Percentiles rank a stretch among this genome's conserved stretches.
These are phyloP conservation scores for Ceratocystis destructans DNA, from an alignment of 2,329 filamentous ascomycete species.

Conservation along the genomic window DNA sequence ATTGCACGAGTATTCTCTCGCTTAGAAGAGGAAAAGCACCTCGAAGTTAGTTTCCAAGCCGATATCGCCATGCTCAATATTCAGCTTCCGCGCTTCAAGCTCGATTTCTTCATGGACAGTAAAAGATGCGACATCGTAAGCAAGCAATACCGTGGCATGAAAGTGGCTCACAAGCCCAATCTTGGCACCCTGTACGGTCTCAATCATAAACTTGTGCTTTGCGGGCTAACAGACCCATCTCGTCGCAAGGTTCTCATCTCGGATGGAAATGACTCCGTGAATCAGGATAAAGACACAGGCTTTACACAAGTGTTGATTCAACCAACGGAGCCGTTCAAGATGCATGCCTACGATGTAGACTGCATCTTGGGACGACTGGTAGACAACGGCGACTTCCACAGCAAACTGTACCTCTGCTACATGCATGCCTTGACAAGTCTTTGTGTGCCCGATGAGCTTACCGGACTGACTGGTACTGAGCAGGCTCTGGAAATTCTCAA, in stretches of 20 bases:
- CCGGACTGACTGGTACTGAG: constrained; percentile 39
- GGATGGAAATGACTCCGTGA: neutral
- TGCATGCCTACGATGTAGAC: constrained; percentile 38
- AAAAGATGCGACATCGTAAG: constrained; percentile 28
- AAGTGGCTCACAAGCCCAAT: constrained; percentile 33
- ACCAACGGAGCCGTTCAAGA: constrained; percentile 6
- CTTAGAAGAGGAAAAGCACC: neutral
- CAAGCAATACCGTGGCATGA: constrained; percentile 37
- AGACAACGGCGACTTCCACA: constrained; percentile 37
- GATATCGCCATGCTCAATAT: constrained; percentile 26
- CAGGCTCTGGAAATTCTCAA: constrained; percentile 35
- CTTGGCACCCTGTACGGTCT: constrained; percentile 38
- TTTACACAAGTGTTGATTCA: neutral
- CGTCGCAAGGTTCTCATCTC: constrained; percentile 28
- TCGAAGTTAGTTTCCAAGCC: neutral
- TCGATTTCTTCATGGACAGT: constrained; percentile 33
- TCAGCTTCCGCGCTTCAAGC: constrained; percentile 33
- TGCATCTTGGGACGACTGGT: constrained; percentile 34
- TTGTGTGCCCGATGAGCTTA: constrained; percentile 37
- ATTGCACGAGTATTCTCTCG: neutral
- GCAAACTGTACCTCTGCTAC: constrained; percentile 37
- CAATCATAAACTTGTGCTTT: constrained; percentile 35
- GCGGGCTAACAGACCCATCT: constrained; percentile 15
- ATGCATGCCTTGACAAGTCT: constrained; percentile 41
- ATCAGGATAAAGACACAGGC: neutral